These are phyloP conservation scores for Glaciozyma martinii DNA, from an alignment of 768 basidiomycete genomes.

Conservation along the genomic window DNA sequence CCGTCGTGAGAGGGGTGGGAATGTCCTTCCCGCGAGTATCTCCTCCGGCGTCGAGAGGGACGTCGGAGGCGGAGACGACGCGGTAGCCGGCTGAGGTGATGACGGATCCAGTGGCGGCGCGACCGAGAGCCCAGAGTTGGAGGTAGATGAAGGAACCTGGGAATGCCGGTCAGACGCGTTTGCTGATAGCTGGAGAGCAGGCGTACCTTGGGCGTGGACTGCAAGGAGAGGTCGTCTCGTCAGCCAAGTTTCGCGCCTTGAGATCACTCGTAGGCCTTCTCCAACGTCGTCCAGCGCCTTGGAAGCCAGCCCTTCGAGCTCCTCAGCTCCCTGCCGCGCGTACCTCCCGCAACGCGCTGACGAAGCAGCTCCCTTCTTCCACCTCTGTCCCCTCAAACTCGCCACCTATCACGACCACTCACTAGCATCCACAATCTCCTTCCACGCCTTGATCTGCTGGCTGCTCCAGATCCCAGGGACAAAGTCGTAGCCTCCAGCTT, in stretches of 20 bases:
- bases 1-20: conserved; percentile 28
- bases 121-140: conserved; percentile 55
- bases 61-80: conserved; percentile 25
- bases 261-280: no score
- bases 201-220: conserved; percentile 49
- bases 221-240: background rate
- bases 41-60: conserved; percentile 16
- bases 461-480: conserved; percentile 59
- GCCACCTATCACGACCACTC: conserved; percentile 33
- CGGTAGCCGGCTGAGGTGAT: conserved; percentile 9
- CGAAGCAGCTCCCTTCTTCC: no score
- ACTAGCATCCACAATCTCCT: conserved; percentile 51
- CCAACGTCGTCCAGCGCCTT: no score
- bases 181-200: no score
- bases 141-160: conserved; percentile 46
- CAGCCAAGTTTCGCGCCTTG: no score
- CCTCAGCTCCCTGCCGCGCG: no score
- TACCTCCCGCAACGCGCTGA: no score
- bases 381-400: no score
- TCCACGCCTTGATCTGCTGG: conserved; percentile 54
- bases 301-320: no score
- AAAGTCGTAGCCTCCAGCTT: conserved; percentile 41
- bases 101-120: conserved; percentile 33
- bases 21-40: background rate
- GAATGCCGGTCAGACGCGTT: background rate